These are phyloP conservation scores for Penicillium bovifimosum DNA, from an alignment of 495 filamentous ascomycete genomes.

Conservation along the genomic window DNA sequence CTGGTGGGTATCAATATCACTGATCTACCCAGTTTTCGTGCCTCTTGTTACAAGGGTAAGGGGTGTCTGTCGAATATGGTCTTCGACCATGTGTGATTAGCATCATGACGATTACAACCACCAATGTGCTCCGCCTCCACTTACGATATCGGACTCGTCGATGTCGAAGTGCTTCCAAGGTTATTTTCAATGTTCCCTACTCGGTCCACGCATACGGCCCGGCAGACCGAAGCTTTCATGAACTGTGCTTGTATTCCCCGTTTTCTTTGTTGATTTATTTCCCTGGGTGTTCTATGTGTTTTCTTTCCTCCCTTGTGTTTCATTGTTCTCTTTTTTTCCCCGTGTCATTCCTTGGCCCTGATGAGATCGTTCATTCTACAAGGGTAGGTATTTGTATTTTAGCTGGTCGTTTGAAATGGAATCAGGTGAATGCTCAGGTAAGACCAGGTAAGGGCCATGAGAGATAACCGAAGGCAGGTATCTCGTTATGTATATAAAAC, in stretches of 20 bases:
- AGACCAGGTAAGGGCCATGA: constrained; percentile 62
- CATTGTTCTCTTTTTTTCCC: constrained; percentile 15
- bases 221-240: constrained; percentile 2
- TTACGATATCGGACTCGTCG: constrained; percentile 3
- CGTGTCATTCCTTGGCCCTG: constrained; percentile 11
- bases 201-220: constrained; percentile 6
- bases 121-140: constrained; percentile 2
- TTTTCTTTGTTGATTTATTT: constrained; percentile 18
- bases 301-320: constrained; percentile 19
- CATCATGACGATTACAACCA: constrained; percentile 4
- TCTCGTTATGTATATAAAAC: constrained; percentile 27
- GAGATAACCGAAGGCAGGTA: constrained; percentile 32
- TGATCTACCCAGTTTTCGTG: constrained; percentile 37
- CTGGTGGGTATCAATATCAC: constrained; percentile 48
- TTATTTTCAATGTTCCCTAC: constrained; percentile 2
- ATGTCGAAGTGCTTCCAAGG: not conserved
- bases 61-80: constrained; percentile 17
- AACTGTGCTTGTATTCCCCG: constrained; percentile 19
- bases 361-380: constrained; percentile 5
- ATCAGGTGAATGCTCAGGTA: constrained; percentile 43
- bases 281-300: constrained; percentile 11
- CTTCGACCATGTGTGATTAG: constrained; percentile 5
- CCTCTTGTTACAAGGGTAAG: constrained; percentile 65
- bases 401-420: constrained; percentile 27
- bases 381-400: constrained; percentile 50